Evolutionary conservation across 495 filamentous ascomycete species (phyloP), one percentile per base, ranked within the genome.

Genomic region (Rhypophila decipiens): DNA sequence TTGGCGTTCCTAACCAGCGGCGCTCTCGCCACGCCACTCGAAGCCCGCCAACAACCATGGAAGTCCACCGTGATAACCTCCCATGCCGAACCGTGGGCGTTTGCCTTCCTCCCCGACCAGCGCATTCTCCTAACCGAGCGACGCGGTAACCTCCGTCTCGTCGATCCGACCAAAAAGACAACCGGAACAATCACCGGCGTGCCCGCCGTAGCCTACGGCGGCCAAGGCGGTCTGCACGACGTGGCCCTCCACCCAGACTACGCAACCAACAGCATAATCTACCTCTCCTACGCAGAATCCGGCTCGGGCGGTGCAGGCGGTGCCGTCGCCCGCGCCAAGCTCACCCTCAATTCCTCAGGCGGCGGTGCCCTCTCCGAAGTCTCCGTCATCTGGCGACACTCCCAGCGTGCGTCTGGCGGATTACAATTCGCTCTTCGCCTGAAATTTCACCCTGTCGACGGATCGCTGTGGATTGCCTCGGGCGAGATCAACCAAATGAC

Each of bases 71-170:
- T 49, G 50, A 61, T 66, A 44, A 66, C 57, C 47, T 24, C 27
- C 51, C 52, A 54, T 50, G 29, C 55, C 53, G 60, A 63, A 47
- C 63, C 63, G 21, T 66, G 63, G 63, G 56, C 63, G 43, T 35
- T 66, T 41, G 63, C 63, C 44, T 66, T 66, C 56, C 54, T 66
- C 44, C 63, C 63, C 29, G 63, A 66, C 48, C 53, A 61, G 48
- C 60, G 60, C 42, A 42, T 66, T 56, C 57, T 66, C 53, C 57
- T 66, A 39, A 66, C 55, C 47, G 63, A 66, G 52, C 57, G 55
- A 50, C 53, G 60, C 42, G 63, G 63, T 41, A 55, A 66, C 47
- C 50, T 66, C 18, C 49, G 45, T 44, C 53, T 66, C 44, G 57
- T 66, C 46, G 58, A 66, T 50, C 56, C 63, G 43, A 21, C 47